Percentiles rank a stretch among this genome's conserved stretches.
phyloP scores from a whole-genome alignment of 257 asterid species.

The Ajuga chamaepitys region DNA sequence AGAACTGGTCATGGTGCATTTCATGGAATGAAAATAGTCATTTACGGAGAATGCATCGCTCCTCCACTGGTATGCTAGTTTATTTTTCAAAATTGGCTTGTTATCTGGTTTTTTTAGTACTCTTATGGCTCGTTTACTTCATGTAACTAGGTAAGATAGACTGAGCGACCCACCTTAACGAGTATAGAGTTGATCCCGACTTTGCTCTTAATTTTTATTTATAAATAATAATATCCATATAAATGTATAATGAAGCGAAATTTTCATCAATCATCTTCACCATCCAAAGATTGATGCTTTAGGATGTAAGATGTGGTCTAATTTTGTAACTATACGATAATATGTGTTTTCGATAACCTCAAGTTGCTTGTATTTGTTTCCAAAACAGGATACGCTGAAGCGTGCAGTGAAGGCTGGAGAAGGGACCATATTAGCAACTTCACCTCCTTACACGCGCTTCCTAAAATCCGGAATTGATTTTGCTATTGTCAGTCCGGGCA shows the following conservation, averaged over 20 bases:
- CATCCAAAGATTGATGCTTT: no score
- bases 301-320: no score
- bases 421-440: constrained; percentile 81
- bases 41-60: constrained; percentile 85
- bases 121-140: background rate
- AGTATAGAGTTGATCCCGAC: no score
- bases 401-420: constrained; percentile 87
- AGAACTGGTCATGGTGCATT: constrained; percentile 91
- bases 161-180: no score
- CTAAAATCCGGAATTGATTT: constrained; percentile 61
- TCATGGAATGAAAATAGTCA: constrained; percentile 67
- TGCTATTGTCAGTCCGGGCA: constrained; percentile 72
- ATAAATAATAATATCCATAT: no score
- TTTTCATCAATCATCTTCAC: no score
- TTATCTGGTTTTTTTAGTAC: background rate
- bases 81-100: background rate
- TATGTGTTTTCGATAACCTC: background rate
- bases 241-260: no score
- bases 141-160: no score
- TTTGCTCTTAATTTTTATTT: no score
- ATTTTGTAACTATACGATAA: no score
- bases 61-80: constrained; percentile 69
- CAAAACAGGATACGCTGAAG: constrained; percentile 73
- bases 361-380: background rate
- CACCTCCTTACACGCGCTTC: constrained; percentile 83